A percentile compares a stretch with the other conserved stretches of the same genome.
These are phyloP conservation scores for Lunularia cruciata DNA, from an alignment of 225 moss, liverwort and hornwort species.

Conservation along the genomic window DNA sequence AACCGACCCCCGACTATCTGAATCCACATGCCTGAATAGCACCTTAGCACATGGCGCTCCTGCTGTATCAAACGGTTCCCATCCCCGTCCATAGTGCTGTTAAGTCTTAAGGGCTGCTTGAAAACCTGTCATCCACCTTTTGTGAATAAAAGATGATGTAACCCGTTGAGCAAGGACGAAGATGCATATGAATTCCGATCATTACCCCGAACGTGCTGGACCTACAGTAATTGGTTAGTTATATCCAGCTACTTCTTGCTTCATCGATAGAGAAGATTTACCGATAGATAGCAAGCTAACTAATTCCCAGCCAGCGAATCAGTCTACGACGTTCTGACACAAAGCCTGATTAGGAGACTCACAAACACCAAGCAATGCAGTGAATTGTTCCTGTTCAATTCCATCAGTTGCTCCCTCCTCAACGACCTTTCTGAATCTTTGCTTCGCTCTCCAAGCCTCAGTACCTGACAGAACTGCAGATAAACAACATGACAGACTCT, in stretches of 20 bases:
- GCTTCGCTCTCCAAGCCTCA: slow-evolving; percentile 55
- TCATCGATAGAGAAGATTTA: no score
- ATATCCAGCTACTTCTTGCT: no score
- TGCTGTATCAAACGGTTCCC: slow-evolving; percentile 50
- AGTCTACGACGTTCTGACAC: neutral
- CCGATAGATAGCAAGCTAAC: no score
- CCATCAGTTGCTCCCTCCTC: slow-evolving; percentile 51
- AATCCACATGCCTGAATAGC: slow-evolving; percentile 68
- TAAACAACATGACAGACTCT: neutral
- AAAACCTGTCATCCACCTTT: no score
- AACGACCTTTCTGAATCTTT: slow-evolving; percentile 57
- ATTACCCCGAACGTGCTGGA: no score
- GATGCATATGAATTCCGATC: no score
- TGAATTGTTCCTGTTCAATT: slow-evolving; percentile 55
- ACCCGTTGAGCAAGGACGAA: no score
- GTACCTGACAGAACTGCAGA: slow-evolving; percentile 46
- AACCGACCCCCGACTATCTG: slow-evolving; percentile 58
- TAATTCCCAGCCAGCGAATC: no score
- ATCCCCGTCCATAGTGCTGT: neutral
- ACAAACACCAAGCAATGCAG: slow-evolving; percentile 63
- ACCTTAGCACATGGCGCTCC: slow-evolving; percentile 61
- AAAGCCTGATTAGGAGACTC: slow-evolving; percentile 17
- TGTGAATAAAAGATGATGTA: no score
- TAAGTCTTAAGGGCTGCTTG: neutral
- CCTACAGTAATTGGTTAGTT: no score